phyloP scores from a whole-genome alignment of 768 basidiomycete species.

The Suillus alpinus region DNA sequence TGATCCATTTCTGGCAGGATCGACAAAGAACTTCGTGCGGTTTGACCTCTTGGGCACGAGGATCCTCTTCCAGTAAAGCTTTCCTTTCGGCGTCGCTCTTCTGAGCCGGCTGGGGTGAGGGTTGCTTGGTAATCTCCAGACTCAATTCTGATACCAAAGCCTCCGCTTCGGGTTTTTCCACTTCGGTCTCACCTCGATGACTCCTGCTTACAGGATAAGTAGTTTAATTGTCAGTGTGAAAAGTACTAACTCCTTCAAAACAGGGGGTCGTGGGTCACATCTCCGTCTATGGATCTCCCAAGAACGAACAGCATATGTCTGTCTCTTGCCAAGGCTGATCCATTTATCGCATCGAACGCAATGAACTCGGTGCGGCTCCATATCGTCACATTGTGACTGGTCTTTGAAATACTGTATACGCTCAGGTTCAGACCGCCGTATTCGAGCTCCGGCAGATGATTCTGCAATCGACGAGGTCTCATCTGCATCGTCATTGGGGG shows the following conservation, averaged over 20 bases:
- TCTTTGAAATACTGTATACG: conserved; percentile 63
- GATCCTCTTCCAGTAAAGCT: conserved; percentile 51
- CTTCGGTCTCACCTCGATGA: neutral
- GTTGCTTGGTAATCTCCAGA: neutral
- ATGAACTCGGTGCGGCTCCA: conserved; percentile 56
- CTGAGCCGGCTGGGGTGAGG: conserved; percentile 17
- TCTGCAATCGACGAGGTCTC: conserved; percentile 55
- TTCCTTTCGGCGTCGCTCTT: conserved; percentile 43
- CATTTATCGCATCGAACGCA: conserved; percentile 58
- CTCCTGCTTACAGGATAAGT: neutral
- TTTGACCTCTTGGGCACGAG: conserved; percentile 47
- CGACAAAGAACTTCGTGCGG: conserved; percentile 55
- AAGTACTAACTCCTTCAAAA: conserved; percentile 25
- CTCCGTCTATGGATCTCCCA: conserved; percentile 60
- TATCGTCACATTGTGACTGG: conserved; percentile 52
- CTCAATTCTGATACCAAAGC: neutral
- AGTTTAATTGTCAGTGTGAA: neutral
- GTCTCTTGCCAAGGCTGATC: conserved; percentile 54
- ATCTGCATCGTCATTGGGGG: conserved; percentile 26
- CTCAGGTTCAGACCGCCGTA: conserved; percentile 59
- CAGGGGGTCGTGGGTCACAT: conserved; percentile 44
- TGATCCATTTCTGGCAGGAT: conserved; percentile 63
- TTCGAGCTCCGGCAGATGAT: conserved; percentile 41
- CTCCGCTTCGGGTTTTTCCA: neutral
- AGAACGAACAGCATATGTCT: conserved; percentile 54